Evolutionary conservation across 2,329 filamentous ascomycete species (phyloP).

Genomic region (Endoconidiophora laricicola): DNA sequence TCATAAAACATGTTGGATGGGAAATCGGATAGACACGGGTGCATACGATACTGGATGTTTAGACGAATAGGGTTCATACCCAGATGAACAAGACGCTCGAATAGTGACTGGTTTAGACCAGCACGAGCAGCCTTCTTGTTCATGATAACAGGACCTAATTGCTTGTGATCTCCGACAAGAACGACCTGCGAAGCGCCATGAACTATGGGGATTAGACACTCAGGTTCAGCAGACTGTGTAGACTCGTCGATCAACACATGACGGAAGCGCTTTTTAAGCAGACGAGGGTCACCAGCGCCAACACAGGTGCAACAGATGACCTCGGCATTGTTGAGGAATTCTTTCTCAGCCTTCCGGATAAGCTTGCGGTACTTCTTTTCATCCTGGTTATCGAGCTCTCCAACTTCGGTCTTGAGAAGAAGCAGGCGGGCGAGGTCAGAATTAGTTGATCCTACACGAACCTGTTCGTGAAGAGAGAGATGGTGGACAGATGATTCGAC

Average conservation of each 20-base stretch:
- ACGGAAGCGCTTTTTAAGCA: conserved; percentile 94
- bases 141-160: conserved; percentile 97
- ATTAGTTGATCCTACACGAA: conserved; percentile 93
- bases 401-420: conserved; percentile 78
- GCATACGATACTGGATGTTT: conserved; percentile 98
- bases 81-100: conserved; percentile 89
- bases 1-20: conserved; percentile 99
- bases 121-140: conserved; percentile 99
- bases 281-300: conserved; percentile 84
- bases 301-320: conserved; percentile 99
- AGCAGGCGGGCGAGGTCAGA: conserved; percentile 83
- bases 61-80: conserved; percentile 79
- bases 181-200: conserved; percentile 97
- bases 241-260: conserved; percentile 97
- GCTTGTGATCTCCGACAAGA: conserved; percentile 95
- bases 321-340: conserved; percentile 88
- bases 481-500: conserved; percentile 97
- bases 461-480: conserved; percentile 87
- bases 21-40: conserved; percentile 90
- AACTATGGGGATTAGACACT: conserved; percentile 97
- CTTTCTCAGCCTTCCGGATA: conserved; percentile 81
- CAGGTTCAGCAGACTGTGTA: conserved; percentile 91
- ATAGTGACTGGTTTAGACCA: conserved; percentile 93
- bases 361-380: conserved; percentile 98
- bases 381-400: conserved; percentile 84